Percentiles rank a stretch among this genome's conserved stretches.
These are phyloP conservation scores for Hypsizygus marmoreus DNA, from an alignment of 768 basidiomycete genomes.

Conservation along the genomic window DNA sequence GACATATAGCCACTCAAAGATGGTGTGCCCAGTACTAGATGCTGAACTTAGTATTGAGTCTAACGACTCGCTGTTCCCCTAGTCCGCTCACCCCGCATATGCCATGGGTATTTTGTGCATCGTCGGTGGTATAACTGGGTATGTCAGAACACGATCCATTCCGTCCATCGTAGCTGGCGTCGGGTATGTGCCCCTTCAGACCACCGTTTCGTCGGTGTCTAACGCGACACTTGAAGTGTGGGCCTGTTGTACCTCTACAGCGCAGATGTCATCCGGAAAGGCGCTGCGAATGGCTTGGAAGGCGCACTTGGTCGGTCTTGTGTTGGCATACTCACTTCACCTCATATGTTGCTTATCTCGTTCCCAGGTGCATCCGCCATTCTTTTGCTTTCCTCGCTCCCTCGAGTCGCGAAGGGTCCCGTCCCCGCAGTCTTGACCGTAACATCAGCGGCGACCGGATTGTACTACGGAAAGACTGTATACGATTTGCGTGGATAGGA, in stretches of 20 bases:
- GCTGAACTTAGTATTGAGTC: too few relatives aligned
- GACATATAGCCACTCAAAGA: too few relatives aligned
- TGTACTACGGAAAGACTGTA: conserved; percentile 69
- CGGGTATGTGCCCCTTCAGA: conserved; percentile 45
- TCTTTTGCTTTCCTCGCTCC: conserved; percentile 72
- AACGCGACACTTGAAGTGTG: conserved; percentile 46
- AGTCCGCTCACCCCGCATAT: conserved; percentile 85
- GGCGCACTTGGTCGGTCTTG: conserved; percentile 67
- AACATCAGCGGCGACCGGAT: conserved; percentile 59
- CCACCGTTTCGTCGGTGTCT: background rate
- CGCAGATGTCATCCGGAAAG: conserved; percentile 73
- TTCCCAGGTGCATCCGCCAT: conserved; percentile 74
- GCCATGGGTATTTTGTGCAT: conserved; percentile 76
- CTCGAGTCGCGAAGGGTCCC: conserved; percentile 73
- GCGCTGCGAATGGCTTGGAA: conserved; percentile 73
- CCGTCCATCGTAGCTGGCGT: conserved; percentile 85
- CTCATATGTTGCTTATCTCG: background rate
- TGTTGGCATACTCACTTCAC: background rate
- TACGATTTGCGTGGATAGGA: conserved; percentile 39
- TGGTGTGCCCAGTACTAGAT: too few relatives aligned
- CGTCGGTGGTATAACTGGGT: conserved; percentile 76
- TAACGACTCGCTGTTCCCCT: too few relatives aligned
- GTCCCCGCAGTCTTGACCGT: conserved; percentile 65
- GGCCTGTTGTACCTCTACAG: conserved; percentile 81
- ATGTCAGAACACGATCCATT: conserved; percentile 69